A percentile compares a stretch with the other conserved stretches of the same genome.
phyloP scores from a whole-genome alignment of 1,284 basidiomycete genomes.

The Pseudozyma hubeiensis region DNA sequence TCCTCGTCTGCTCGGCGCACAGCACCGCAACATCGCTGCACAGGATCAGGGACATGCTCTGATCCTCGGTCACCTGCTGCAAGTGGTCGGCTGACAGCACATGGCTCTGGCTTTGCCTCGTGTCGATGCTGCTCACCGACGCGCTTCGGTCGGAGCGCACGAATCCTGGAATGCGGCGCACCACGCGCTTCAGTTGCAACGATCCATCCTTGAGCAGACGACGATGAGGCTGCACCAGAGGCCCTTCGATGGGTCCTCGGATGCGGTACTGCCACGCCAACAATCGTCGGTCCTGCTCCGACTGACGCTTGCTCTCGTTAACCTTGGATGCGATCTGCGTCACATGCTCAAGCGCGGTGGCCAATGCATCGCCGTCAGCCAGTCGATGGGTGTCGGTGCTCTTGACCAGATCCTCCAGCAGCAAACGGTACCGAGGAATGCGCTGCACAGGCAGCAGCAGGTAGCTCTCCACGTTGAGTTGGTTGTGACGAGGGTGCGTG shows the following conservation, averaged over 20 bases:
- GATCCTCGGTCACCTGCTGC: slow-evolving; percentile 71
- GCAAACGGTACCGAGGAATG: slow-evolving; percentile 91
- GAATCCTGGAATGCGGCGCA: slow-evolving; percentile 85
- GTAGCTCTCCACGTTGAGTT: slow-evolving; percentile 94
- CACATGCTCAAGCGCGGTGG: slow-evolving; percentile 60
- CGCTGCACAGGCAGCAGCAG: slow-evolving; percentile 93
- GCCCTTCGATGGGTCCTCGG: slow-evolving; percentile 88
- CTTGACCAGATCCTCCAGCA: slow-evolving; percentile 70
- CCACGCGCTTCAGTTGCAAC: slow-evolving; percentile 83
- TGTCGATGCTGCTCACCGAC: slow-evolving; percentile 13
- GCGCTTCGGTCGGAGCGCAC: slow-evolving; percentile 70
- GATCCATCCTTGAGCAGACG: slow-evolving; percentile 75
- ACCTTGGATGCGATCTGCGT: slow-evolving; percentile 63
- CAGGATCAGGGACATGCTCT: slow-evolving; percentile 72
- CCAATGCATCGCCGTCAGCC: slow-evolving; percentile 34
- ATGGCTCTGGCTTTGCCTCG: slow-evolving; percentile 14
- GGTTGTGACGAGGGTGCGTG: slow-evolving; percentile 82
- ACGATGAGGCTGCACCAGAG: slow-evolving; percentile 96
- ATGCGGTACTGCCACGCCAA: slow-evolving; percentile 84
- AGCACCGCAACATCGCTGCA: slow-evolving; percentile 93
- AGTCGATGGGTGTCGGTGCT: slow-evolving; percentile 54
- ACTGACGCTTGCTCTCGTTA: slow-evolving; percentile 70
- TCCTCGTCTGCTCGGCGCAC: slow-evolving; percentile 76
- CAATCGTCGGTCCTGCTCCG: slow-evolving; percentile 55
- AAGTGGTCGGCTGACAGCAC: slow-evolving; percentile 89